Conservation (phyloP, 768 basidiomycete genomes). For the Crucibulum laeve region DNA sequence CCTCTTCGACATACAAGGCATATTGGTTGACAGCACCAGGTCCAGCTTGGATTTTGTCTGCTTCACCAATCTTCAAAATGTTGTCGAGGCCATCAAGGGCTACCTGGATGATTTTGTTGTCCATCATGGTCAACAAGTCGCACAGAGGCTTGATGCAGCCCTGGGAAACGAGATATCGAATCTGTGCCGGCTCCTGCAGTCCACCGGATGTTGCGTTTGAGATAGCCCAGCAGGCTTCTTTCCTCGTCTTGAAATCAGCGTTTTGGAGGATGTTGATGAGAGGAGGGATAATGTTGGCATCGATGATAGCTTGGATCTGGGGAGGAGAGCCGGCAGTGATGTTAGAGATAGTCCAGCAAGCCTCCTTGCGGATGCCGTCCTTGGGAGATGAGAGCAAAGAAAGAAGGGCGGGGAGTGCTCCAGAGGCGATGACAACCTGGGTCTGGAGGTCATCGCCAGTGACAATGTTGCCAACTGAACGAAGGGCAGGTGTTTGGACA, state of each 20-base stretch:
- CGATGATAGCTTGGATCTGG: constrained; percentile 96
- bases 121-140: constrained; percentile 95
- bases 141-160: constrained; percentile 99
- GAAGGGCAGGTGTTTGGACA: constrained; percentile 96
- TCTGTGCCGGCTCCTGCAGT: constrained; percentile 92
- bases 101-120: constrained; percentile 99
- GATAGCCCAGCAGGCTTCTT: constrained; percentile 99
- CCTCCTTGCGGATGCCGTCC: constrained; percentile 98
- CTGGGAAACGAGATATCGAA: constrained; percentile 95
- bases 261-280: constrained; percentile 97
- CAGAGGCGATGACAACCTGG: constrained; percentile 97
- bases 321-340: constrained; percentile 95
- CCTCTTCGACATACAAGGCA: constrained; percentile 93
- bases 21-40: constrained; percentile 89
- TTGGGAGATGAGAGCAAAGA: constrained; percentile 93
- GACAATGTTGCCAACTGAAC: constrained; percentile 98
- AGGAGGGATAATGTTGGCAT: constrained; percentile 96
- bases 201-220: constrained; percentile 99
- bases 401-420: constrained; percentile 91
- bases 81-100: constrained; percentile 98
- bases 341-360: constrained; percentile 99
- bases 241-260: constrained; percentile 99
- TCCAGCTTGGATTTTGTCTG: constrained; percentile 80
- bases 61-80: constrained; percentile 95
- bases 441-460: constrained; percentile 99